Evolutionary conservation across 768 basidiomycete species (phyloP).

Genomic region (Rhodocollybia butyracea): DNA sequence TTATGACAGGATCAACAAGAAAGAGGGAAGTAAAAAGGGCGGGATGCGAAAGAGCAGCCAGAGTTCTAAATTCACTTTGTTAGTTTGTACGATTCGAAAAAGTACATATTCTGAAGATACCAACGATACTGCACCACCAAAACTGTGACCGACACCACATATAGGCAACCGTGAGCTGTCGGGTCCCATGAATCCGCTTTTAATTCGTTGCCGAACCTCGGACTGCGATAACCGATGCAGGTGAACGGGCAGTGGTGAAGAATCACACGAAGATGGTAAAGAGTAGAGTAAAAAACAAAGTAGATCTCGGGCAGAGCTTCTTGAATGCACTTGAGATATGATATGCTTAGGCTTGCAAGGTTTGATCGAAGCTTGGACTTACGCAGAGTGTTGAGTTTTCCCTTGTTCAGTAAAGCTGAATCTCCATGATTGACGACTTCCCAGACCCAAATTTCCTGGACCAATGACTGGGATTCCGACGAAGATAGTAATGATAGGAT

Average conservation of each 20-base stretch:
- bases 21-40: slow-evolving; percentile 67
- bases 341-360: neutral
- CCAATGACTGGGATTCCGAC: slow-evolving; percentile 24
- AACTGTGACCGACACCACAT: slow-evolving; percentile 77
- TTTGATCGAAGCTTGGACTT: slow-evolving; percentile 20
- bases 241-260: slow-evolving; percentile 44
- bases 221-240: slow-evolving; percentile 44
- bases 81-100: neutral
- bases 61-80: slow-evolving; percentile 38
- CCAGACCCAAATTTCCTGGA: slow-evolving; percentile 78
- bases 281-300: slow-evolving; percentile 70
- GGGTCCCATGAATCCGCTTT: slow-evolving; percentile 38
- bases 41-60: slow-evolving; percentile 62
- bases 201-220: slow-evolving; percentile 39
- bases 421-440: slow-evolving; percentile 88
- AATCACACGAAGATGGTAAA: slow-evolving; percentile 41
- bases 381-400: slow-evolving; percentile 57
- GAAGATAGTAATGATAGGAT: slow-evolving; percentile 49
- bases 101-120: slow-evolving; percentile 23
- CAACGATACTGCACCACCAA: slow-evolving; percentile 76
- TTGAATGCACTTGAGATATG: slow-evolving; percentile 62
- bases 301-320: slow-evolving; percentile 74
- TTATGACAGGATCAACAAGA: slow-evolving; percentile 77
- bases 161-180: slow-evolving; percentile 40
- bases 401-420: slow-evolving; percentile 66